These are phyloP conservation scores for Sugiyamaella chiloensis DNA, from an alignment of 805 yeast species.

Conservation along the genomic window DNA sequence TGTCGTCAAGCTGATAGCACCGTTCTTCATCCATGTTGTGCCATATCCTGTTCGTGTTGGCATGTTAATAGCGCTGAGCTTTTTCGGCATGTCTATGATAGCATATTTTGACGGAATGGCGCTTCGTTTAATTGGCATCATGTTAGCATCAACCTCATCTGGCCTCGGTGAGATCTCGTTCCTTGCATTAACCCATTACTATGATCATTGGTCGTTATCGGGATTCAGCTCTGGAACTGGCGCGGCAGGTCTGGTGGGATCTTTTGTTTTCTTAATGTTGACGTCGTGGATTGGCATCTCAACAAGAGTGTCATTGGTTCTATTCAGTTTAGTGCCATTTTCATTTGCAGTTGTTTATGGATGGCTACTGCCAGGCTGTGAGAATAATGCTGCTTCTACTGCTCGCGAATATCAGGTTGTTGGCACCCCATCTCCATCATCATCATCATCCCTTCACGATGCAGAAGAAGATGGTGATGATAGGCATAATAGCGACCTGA, in stretches of 20 bases:
- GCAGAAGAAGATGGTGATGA: not conserved
- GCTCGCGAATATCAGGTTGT: not conserved
- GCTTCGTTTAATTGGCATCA: constrained; percentile 60
- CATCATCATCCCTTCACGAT: not conserved
- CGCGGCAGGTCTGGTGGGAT: constrained; percentile 87
- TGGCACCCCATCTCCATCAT: not conserved
- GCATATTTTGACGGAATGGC: constrained; percentile 42
- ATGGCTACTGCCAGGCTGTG: constrained; percentile 30
- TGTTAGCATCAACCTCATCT: constrained; percentile 75
- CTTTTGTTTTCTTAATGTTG: constrained; percentile 59
- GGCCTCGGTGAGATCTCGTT: constrained; percentile 92
- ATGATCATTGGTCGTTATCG: constrained; percentile 56
- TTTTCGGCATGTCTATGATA: constrained; percentile 70
- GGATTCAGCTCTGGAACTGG: constrained; percentile 97
- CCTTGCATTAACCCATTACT: constrained; percentile 79
- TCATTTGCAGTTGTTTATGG: constrained; percentile 29
- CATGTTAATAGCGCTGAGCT: constrained; percentile 55
- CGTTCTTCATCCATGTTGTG: constrained; percentile 68
- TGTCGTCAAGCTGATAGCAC: constrained; percentile 64
- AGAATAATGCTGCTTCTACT: not conserved
- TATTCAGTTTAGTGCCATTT: constrained; percentile 48
- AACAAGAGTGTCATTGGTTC: constrained; percentile 51
- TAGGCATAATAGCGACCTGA: no score
- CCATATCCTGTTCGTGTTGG: constrained; percentile 58
- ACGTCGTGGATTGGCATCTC: constrained; percentile 65